Conservation (phyloP, 2,329 filamentous ascomycete species). For the Aspergillus piperis region DNA sequence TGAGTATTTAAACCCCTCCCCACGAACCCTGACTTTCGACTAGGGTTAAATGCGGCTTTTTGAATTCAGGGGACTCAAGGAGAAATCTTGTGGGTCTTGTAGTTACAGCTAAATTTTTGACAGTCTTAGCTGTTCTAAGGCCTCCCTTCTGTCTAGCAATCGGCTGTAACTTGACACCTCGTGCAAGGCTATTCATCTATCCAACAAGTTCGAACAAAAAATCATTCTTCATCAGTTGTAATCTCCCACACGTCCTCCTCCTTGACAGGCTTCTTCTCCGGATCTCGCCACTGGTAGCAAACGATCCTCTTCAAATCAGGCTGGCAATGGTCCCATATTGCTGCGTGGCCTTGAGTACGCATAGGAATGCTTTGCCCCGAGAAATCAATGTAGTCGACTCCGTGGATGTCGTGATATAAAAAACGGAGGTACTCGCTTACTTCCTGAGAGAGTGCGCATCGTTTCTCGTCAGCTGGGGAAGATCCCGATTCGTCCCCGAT, state of each 20-base stretch:
- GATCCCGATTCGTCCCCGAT: background rate
- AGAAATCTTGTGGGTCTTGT: no score
- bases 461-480: background rate
- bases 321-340: background rate
- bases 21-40: no score
- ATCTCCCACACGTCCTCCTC: background rate
- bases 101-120: no score
- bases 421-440: background rate
- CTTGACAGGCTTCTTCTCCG: background rate
- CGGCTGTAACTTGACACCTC: no score
- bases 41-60: no score
- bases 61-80: no score
- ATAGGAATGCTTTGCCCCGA: background rate
- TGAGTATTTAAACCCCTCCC: no score
- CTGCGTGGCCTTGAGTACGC: background rate
- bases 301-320: background rate
- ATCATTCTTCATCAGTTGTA: slow-evolving; percentile 25
- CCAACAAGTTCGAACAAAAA: no score
- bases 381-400: background rate
- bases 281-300: background rate
- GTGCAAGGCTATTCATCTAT: no score
- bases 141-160: no score
- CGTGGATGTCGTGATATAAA: background rate
- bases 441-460: background rate
- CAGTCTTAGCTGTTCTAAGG: no score